Percentiles rank a stretch among this genome's conserved stretches.
These are phyloP conservation scores for Hysterangium stoloniferum DNA, from an alignment of 768 basidiomycete genomes.

Conservation along the genomic window DNA sequence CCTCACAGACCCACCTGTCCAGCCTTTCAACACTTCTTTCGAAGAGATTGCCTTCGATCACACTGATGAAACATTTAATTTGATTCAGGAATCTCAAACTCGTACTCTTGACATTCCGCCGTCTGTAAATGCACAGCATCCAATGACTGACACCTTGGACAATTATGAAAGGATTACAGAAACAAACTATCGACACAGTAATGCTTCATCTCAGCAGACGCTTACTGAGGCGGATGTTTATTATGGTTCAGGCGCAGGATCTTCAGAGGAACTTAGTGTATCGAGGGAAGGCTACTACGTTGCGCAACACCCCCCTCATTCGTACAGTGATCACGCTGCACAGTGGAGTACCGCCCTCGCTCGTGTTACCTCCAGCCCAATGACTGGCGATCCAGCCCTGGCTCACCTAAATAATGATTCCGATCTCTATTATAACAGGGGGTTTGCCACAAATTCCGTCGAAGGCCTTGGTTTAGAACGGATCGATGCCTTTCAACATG, in stretches of 20 bases:
- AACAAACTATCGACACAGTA: not conserved
- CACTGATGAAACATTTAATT: not conserved
- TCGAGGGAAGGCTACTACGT: too few species aligned
- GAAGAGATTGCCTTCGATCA: not conserved
- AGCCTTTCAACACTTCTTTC: not conserved
- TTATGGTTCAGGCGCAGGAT: not conserved
- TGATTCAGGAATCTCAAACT: not conserved
- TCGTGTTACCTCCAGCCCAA: not conserved
- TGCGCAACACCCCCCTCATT: not conserved
- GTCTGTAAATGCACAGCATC: not conserved
- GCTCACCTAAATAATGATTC: not conserved
- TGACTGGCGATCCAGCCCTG: not conserved
- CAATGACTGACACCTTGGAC: not conserved
- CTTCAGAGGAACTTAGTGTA: not conserved
- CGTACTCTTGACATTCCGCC: not conserved
- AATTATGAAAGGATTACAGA: not conserved
- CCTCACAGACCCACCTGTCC: not conserved
- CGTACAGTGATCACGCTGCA: not conserved
- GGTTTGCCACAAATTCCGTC: not conserved
- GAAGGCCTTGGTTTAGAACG: not conserved
- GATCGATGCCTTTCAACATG: slow-evolving; percentile 4
- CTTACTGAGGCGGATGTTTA: not conserved
- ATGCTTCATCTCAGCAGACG: not conserved
- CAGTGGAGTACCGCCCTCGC: not conserved
- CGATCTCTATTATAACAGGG: not conserved